Evolutionary conservation across 495 filamentous ascomycete genomes (phyloP).

Genomic region (Penicillium daleae): DNA sequence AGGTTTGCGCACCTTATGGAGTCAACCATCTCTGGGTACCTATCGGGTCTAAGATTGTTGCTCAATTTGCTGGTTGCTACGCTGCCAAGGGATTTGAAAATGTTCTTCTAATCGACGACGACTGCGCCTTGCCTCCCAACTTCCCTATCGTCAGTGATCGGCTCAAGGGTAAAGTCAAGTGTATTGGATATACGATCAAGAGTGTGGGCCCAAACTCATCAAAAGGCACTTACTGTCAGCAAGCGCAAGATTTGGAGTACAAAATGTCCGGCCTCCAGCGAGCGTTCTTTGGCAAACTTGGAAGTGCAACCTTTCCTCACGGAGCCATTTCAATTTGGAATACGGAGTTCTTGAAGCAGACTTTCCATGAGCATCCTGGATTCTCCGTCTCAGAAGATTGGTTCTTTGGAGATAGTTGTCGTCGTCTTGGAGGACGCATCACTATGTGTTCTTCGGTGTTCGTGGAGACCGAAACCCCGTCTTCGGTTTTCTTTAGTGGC

Average conservation of each 20-base stretch:
- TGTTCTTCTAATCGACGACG: conserved; percentile 53
- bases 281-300: conserved; percentile 43
- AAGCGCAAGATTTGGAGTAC: conserved; percentile 54
- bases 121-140: conserved; percentile 48
- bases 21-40: conserved; percentile 47
- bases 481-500: conserved; percentile 43
- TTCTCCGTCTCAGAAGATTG: conserved; percentile 51
- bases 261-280: conserved; percentile 46
- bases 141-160: conserved; percentile 48
- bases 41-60: conserved; percentile 48
- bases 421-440: conserved; percentile 49
- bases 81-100: conserved; percentile 45
- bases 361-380: conserved; percentile 48
- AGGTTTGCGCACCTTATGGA: conserved; percentile 46
- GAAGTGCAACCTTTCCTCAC: conserved; percentile 49
- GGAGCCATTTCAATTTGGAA: conserved; percentile 53
- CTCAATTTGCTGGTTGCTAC: conserved; percentile 51
- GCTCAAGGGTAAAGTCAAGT: conserved; percentile 39
- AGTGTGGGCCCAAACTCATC: conserved; percentile 36
- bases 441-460: conserved; percentile 54
- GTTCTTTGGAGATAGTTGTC: conserved; percentile 51
- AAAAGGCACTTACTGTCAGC: conserved; percentile 44
- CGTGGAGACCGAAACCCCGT: conserved; percentile 52
- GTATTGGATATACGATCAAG: conserved; percentile 52
- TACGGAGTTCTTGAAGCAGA: conserved; percentile 42